Conservation (phyloP, 305 asterid species). For the Coffea humblotiana region DNA sequence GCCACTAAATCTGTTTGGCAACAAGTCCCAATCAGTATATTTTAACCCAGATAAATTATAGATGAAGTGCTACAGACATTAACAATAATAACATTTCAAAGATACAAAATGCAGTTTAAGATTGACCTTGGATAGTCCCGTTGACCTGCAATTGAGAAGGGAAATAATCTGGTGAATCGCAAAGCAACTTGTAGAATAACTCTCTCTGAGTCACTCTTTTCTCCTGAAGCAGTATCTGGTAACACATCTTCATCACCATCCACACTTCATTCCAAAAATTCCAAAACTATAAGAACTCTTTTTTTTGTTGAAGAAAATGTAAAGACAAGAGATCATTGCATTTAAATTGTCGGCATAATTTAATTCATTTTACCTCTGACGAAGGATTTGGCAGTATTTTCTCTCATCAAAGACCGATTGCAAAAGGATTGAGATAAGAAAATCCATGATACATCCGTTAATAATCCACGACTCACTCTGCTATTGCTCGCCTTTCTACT, state of each 20-base stretch:
- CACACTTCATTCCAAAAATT: constrained; percentile 52
- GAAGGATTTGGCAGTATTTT: constrained; percentile 58
- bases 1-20: constrained; percentile 71
- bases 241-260: constrained; percentile 94
- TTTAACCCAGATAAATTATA: neutral
- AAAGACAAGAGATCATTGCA: neutral
- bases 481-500: constrained; percentile 69
- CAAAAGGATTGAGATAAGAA: constrained; percentile 73
- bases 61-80: neutral
- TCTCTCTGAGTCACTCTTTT: constrained; percentile 93
- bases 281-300: neutral
- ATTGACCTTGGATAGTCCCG: constrained; percentile 78
- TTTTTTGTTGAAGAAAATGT: too few relatives aligned
- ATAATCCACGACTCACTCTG: constrained; percentile 66
- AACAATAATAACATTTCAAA: neutral
- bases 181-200: constrained; percentile 77
- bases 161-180: constrained; percentile 71
- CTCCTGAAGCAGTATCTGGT: constrained; percentile 64
- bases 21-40: neutral
- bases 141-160: constrained; percentile 78
- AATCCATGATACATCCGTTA: constrained; percentile 59
- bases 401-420: constrained; percentile 74
- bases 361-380: constrained; percentile 55
- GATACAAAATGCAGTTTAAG: neutral
- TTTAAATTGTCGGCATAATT: too few relatives aligned